Evolutionary conservation across 352 stramenopile genomes (phyloP).

Genomic region (Globisporangium mamillatum): DNA sequence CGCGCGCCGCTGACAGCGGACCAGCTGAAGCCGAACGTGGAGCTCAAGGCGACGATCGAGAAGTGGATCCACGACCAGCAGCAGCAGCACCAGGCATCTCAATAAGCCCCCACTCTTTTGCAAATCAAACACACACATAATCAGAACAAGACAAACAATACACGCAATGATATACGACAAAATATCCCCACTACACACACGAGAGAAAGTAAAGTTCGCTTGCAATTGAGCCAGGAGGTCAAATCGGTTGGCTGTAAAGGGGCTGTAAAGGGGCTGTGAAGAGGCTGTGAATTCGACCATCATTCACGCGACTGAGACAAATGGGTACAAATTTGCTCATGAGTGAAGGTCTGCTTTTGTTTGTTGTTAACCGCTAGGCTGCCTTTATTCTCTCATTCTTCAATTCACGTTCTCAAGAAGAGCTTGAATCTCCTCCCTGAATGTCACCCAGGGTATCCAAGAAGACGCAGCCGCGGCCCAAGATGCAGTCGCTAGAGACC

Average conservation of each 20-base stretch:
- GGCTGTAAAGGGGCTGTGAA: too few relatives aligned
- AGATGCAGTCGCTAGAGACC: slow-evolving; percentile 32
- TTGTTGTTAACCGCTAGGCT: background rate
- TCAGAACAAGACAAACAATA: background rate
- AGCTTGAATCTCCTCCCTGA: background rate
- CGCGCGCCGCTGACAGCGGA: slow-evolving; percentile 83
- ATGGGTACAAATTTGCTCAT: slow-evolving; percentile 1
- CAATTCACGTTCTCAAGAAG: background rate
- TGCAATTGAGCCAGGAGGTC: background rate
- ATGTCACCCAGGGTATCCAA: slow-evolving; percentile 9
- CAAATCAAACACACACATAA: background rate
- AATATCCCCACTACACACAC: background rate
- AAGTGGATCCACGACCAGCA: slow-evolving; percentile 48
- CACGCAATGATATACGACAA: background rate
- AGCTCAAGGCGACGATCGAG: slow-evolving; percentile 69
- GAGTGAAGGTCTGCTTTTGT: background rate
- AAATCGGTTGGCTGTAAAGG: background rate
- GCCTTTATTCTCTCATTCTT: background rate
- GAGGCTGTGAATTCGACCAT: background rate
- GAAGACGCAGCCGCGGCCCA: background rate
- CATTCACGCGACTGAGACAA: background rate
- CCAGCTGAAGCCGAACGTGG: slow-evolving; percentile 53
- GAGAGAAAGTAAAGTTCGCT: background rate
- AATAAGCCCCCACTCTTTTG: background rate
- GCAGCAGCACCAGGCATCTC: slow-evolving; percentile 19